Evolutionary conservation across 768 basidiomycete genomes (phyloP), one percentile per base, ranked within the genome.

Genomic region (Lanmaoa pseudosensibilis): DNA sequence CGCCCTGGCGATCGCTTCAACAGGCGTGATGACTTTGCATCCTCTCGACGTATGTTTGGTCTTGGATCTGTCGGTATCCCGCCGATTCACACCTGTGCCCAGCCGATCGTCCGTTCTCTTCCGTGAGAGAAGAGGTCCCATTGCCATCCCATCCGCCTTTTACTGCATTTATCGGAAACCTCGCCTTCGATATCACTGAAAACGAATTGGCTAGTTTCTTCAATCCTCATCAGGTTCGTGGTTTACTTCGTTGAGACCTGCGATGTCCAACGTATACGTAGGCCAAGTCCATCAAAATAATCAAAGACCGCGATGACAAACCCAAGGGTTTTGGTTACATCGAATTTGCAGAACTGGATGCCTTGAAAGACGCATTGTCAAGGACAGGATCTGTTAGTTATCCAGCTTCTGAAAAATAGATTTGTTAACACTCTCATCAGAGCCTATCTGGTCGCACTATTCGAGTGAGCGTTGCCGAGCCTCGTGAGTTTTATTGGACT

Each of bases 241-340:
- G 5, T 64, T 30, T 43, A 21, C 38, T 41, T 33, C 23, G 34
- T 46, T 25, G 1, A 30, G 10, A 8, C 32, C n/a, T 56, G 45
- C 46, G 46, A 23, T 50, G 23, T 40, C 34, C 41, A 59, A 57
- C 30, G 36, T 32, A 32, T 41, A 45, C 9, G 16, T 53, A 92
- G 90, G 80, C 86, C 59, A 90, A 90, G 69, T 86, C 87, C 19
- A 83, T 93, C 60, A 95, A 98, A 77, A 90, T 98, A 58, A 96
- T 98, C 73, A 88, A 83, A 69, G 95, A 95, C 64, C 82, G 85
- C 56, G 94, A 95, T 51, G 94, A 95, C 47, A 94, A 93, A 70
- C 92, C 95, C 19, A 98, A 98, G 73, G 97, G 97, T 1, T 98
- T 98, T 74, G 97, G 96, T 34, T 98, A 99, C 71, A 85, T 98